Evolutionary conservation across 805 yeast genomes (phyloP).

Genomic region (Wilhelminamyces savonicus): DNA sequence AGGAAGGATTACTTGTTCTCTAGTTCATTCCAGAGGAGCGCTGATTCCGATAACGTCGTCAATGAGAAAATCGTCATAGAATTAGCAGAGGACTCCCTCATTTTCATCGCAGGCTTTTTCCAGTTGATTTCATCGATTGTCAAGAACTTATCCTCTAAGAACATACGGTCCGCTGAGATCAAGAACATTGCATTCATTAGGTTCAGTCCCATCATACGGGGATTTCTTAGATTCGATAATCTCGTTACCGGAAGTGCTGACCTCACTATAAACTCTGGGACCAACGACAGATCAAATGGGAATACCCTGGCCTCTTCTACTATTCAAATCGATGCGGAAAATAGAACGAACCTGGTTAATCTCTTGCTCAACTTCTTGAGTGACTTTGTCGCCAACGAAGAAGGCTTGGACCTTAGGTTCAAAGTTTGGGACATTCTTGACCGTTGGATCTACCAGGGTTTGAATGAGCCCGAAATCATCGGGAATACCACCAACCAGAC

Average conservation of each 20-base stretch:
- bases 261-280: constrained; percentile 4
- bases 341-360: constrained; percentile 28
- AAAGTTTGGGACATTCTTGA: constrained; percentile 69
- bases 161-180: constrained; percentile 19
- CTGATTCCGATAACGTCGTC: constrained; percentile 16
- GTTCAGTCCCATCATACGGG: constrained; percentile 26
- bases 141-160: constrained; percentile 17
- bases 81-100: constrained; percentile 73
- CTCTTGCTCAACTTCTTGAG: constrained; percentile 45
- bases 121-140: constrained; percentile 46
- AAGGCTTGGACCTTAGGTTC: constrained; percentile 26
- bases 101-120: constrained; percentile 68
- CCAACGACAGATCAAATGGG: background rate
- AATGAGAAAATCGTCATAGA: constrained; percentile 39
- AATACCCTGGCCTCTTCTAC: no score
- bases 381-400: constrained; percentile 42
- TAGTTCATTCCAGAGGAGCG: constrained; percentile 3
- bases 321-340: constrained; percentile 26
- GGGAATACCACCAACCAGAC: constrained; percentile 1
- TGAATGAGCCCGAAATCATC: constrained; percentile 5
- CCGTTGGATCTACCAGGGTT: constrained; percentile 52
- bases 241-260: constrained; percentile 16
- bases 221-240: constrained; percentile 36
- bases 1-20: constrained; percentile 4
- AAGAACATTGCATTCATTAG: constrained; percentile 22